These are phyloP conservation scores for Oryza brachyantha DNA, from an alignment of 176 grass and related monocot species.

Conservation along the genomic window DNA sequence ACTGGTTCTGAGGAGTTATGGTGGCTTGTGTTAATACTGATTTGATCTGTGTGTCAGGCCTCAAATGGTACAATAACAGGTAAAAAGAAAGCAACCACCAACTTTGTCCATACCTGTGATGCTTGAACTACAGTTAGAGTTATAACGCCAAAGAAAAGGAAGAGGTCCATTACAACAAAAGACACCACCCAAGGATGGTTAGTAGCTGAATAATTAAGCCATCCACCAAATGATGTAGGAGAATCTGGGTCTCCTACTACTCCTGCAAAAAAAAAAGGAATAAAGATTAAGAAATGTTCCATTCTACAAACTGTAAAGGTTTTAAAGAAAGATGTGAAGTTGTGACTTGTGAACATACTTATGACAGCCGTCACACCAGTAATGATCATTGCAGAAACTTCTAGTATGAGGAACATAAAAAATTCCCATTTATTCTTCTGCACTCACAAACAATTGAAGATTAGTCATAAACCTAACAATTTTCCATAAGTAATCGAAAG, in stretches of 20 bases:
- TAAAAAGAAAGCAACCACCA: background rate
- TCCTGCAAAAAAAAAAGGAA: conserved; percentile 48
- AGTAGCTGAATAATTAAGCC: conserved; percentile 71
- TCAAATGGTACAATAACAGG: background rate
- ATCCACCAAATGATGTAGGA: conserved; percentile 79
- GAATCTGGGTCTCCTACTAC: conserved; percentile 64
- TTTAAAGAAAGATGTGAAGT: no score
- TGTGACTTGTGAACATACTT: conserved; percentile 69
- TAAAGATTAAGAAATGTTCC: conserved; percentile 1
- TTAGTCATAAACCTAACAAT: conserved; percentile 24
- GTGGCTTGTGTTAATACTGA: background rate
- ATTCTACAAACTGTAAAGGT: background rate
- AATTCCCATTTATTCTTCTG: conserved; percentile 99
- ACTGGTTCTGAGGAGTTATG: background rate
- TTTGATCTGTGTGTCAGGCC: background rate
- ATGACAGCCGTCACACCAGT: conserved; percentile 69
- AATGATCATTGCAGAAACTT: conserved; percentile 98
- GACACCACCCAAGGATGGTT: conserved; percentile 83
- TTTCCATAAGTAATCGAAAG: conserved; percentile 15
- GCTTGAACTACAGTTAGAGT: conserved; percentile 84
- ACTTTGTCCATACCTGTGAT: conserved; percentile 65
- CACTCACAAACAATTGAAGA: conserved; percentile 36
- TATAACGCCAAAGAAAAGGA: conserved; percentile 86
- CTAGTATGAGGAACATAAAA: conserved; percentile 88
- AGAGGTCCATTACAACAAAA: conserved; percentile 77